These are phyloP conservation scores for Silene noctiflora DNA, from an alignment of 179 eudicot genomes.

Conservation along the genomic window DNA sequence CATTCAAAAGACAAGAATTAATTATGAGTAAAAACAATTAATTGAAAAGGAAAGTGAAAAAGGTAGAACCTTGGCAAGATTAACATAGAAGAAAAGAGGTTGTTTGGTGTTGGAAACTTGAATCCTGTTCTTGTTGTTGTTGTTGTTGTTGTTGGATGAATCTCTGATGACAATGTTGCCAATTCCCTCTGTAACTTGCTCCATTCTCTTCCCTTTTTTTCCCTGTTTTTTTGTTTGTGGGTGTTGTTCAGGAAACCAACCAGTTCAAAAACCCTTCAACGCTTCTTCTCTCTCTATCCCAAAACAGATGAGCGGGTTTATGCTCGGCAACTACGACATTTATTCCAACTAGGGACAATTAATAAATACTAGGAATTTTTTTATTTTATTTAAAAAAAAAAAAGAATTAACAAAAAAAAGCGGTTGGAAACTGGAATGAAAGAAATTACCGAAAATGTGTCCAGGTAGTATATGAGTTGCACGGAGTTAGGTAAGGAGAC, in stretches of 20 bases:
- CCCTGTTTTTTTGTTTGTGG: background rate
- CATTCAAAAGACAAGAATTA: no score
- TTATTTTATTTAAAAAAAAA: no score
- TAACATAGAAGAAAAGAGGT: conserved; percentile 54
- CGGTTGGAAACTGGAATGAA: no score
- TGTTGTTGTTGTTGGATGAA: conserved; percentile 32
- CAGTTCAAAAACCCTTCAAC: conserved; percentile 35
- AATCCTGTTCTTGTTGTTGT: conserved; percentile 61
- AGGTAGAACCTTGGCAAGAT: conserved; percentile 63
- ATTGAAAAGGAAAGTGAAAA: background rate
- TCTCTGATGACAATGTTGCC: conserved; percentile 50
- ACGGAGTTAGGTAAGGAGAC: no score
- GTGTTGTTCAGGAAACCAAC: no score
- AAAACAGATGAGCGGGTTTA: conserved; percentile 12
- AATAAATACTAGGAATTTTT: no score
- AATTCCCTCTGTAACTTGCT: conserved; percentile 54
- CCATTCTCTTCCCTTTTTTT: conserved; percentile 40
- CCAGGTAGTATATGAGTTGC: no score
- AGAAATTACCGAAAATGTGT: no score
- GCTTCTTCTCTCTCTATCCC: conserved; percentile 13
- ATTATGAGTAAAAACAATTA: background rate
- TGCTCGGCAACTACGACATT: conserved; percentile 27
- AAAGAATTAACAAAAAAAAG: no score
- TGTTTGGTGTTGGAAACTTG: conserved; percentile 89
- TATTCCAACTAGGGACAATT: no score